Evolutionary conservation across 2,329 filamentous ascomycete species (phyloP), one percentile per base, ranked within the genome.

Genomic region (Whalleya microplaca): DNA sequence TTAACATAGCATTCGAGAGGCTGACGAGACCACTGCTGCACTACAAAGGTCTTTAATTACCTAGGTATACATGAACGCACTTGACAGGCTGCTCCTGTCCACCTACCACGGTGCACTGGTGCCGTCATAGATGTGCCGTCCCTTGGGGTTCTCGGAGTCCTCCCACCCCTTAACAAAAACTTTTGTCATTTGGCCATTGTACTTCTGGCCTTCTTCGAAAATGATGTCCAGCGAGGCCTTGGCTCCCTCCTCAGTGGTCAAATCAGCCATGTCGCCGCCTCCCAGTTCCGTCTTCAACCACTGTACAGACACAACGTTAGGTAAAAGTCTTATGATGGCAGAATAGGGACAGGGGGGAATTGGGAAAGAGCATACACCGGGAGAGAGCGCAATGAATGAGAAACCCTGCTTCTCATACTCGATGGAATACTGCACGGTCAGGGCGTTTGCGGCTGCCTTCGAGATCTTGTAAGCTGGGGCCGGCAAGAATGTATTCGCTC

Each of bases 241-340:
- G 0, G 74, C 74, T 5, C 78, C 77, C 1, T 71, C 65, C 32
- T 76, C 72, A 1, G 75, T 69, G 0, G 73, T 67, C 1, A 81
- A 64, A 61, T 81, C 77, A 3, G 78, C 78, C 14, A 63, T 53
- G 0, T 69, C 69, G 23, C 59, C 59, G 3, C n/a, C n/a, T n/a
- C 77, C 77, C n/a, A 80, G 59, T 10, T 80, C 76, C 0, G 78
- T 81, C 51, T 72, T 72, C 2, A 80, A 56, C 78, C 78, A 82
- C 77, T 79, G 47, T 7, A 46, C 12, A 14, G 19, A 29, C 32
- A 20, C 19, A 21, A 29, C 18, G 32, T 43, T n/a, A n/a, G 21
- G 19, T 8, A 45, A 18, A 47, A 8, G 16, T 21, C n/a, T 14
- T 16, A 16, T 20, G n/a, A n/a, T 27, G 19, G 21, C 21, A 41